Evolutionary conservation across 352 stramenopile species (phyloP), one percentile per base, ranked within the genome.

Genomic region (Phytophthora litchii): DNA sequence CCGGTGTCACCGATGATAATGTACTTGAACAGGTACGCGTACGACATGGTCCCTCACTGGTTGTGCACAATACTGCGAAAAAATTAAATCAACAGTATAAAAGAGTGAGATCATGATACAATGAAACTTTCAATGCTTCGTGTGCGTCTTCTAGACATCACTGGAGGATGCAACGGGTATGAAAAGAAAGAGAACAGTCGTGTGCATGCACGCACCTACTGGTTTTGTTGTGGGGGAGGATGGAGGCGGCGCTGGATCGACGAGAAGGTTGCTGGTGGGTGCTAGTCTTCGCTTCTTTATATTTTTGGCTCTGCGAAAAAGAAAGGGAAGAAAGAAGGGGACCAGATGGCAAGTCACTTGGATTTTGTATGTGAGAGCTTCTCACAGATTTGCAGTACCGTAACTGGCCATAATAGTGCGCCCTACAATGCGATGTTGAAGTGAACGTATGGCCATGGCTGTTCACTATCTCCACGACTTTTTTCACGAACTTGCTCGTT

Each of bases 1-100:
- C 95, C 96, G 40, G 97, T 99, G 76, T 99, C 97, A 44, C 97
- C 97, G 65, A 99, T 99, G 77, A 99, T 99, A 55, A 99, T 99
- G 76, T 99, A 97, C 83, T 98, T 98, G 83, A 98, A 98, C 45
- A 98, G 76, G 65, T 98, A 98, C 37, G 91, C 90, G 86, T 98
- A 98, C 60, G 90, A 97, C 94, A 98, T 97, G 42, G 23, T 55
- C 12, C 32, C 3, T 54, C 53, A 16, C 29, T 56, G 27, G 29
- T 34, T 34, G 29, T 34, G 29, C 3, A 13, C 29, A 7, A 7
- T 34, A 38, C 13, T 49, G 6, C 4, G 36, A 17, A 21, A 19
- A 12, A 21, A 42, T 17, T 3, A 48, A 37, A 54, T 31, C 4
- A 46, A 32, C n/a, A 3, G 25, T 16, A 51, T 12, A 25, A 25